Conservation (phyloP, 164 flowering plant species). For the Chimonanthus praecox region DNA sequence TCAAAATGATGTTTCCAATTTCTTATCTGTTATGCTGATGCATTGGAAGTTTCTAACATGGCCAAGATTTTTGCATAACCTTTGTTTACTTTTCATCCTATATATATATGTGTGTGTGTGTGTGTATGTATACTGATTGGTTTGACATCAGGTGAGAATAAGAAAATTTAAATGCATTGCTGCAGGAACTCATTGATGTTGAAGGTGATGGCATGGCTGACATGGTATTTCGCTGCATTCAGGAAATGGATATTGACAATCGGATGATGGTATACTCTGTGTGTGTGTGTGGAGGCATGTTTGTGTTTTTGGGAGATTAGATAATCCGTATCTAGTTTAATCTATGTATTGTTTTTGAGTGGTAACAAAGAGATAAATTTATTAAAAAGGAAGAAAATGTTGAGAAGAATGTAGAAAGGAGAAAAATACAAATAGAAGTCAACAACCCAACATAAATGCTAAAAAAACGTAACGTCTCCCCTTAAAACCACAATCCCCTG, state of each 20-base stretch:
- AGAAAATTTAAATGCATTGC: not conserved
- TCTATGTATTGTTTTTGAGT: too few species aligned
- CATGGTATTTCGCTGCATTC: slow-evolving; percentile 98
- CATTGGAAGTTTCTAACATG: not conserved
- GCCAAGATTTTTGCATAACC: not conserved
- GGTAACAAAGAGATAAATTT: too few species aligned
- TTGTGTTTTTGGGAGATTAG: not conserved
- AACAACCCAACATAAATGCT: too few species aligned
- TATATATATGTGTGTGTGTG: not conserved
- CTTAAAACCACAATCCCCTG: too few species aligned
- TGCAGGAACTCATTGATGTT: slow-evolving; percentile 95
- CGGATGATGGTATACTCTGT: slow-evolving; percentile 68
- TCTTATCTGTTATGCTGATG: not conserved
- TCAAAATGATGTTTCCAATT: not conserved
- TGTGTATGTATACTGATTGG: not conserved
- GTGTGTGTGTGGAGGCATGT: not conserved
- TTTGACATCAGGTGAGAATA: too few species aligned
- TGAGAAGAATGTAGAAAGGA: too few species aligned
- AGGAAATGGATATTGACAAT: slow-evolving; percentile 98
- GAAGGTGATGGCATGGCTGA: slow-evolving; percentile 99
- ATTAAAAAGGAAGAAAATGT: too few species aligned
- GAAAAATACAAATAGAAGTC: too few species aligned
- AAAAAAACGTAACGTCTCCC: too few species aligned
- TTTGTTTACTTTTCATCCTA: not conserved
- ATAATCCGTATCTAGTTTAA: too few species aligned